phyloP scores from a whole-genome alignment of 2,329 filamentous ascomycete genomes.

The Stemphylium lycopersici region DNA sequence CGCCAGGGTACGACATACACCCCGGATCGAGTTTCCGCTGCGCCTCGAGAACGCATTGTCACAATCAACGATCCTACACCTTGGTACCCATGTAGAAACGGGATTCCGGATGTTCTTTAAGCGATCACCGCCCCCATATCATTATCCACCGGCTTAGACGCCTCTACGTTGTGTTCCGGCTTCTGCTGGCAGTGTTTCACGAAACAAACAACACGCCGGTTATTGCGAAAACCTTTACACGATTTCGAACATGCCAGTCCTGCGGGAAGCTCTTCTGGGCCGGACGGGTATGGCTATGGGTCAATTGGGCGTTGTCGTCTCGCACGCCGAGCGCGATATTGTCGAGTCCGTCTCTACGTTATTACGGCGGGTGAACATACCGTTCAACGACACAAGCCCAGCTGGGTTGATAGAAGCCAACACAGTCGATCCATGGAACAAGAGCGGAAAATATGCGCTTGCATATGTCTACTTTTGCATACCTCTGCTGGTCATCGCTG shows the following conservation, averaged over 20 bases:
- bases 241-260: constrained; percentile 41
- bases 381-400: constrained; percentile 62
- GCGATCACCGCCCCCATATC: constrained; percentile 23
- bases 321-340: constrained; percentile 38
- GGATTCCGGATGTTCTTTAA: constrained; percentile 28
- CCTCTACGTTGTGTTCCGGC: constrained; percentile 29
- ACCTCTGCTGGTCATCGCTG: constrained; percentile 69
- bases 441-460: constrained; percentile 83
- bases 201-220: constrained; percentile 17
- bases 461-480: constrained; percentile 90
- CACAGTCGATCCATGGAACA: constrained; percentile 74
- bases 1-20: constrained; percentile 25
- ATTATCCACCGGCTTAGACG: constrained; percentile 22
- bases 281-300: constrained; percentile 38
- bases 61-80: constrained; percentile 25
- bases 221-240: constrained; percentile 13
- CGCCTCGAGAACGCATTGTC: constrained; percentile 42
- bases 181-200: constrained; percentile 46
- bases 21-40: constrained; percentile 32
- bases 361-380: constrained; percentile 60
- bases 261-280: constrained; percentile 38
- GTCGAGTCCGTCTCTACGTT: constrained; percentile 37
- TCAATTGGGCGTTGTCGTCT: constrained; percentile 36
- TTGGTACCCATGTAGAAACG: constrained; percentile 44
- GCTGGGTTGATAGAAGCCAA: constrained; percentile 61